Evolutionary conservation across 306 rosid species (phyloP).

Genomic region (Mucuna pruriens): DNA sequence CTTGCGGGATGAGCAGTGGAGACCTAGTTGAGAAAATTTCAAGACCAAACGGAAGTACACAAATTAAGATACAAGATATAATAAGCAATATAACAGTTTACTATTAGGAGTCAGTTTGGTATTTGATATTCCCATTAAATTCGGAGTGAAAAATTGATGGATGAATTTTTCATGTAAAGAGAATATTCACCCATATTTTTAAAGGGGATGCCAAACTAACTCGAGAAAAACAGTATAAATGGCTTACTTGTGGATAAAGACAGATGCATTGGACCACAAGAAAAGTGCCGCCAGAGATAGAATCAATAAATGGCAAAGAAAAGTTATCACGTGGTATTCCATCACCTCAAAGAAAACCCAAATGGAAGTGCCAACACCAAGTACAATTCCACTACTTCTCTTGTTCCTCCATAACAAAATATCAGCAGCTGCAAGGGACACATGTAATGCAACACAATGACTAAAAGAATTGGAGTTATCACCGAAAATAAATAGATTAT

Average conservation of each 20-base stretch:
- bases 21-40: slow-evolving; percentile 53
- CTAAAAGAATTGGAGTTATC: neutral
- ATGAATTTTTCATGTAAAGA: neutral
- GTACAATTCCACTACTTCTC: slow-evolving; percentile 64
- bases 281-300: slow-evolving; percentile 55
- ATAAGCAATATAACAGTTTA: neutral
- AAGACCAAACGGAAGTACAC: slow-evolving; percentile 28
- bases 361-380: slow-evolving; percentile 71
- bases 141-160: neutral
- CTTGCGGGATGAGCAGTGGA: slow-evolving; percentile 65
- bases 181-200: neutral
- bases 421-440: slow-evolving; percentile 76
- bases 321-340: slow-evolving; percentile 74
- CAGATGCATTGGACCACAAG: slow-evolving; percentile 77
- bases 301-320: slow-evolving; percentile 73
- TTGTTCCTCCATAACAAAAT: slow-evolving; percentile 87
- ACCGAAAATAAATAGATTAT: neutral
- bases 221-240: neutral
- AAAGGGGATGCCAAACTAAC: neutral
- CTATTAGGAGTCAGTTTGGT: neutral
- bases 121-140: neutral
- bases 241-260: slow-evolving; percentile 77
- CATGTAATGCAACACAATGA: slow-evolving; percentile 24
- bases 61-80: neutral
- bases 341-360: slow-evolving; percentile 85